A percentile compares a stretch with the other conserved stretches of the same genome.
These are phyloP conservation scores for Cryptosporidium tyzzeri DNA, from an alignment of 169 alveolate genomes.

Conservation along the genomic window DNA sequence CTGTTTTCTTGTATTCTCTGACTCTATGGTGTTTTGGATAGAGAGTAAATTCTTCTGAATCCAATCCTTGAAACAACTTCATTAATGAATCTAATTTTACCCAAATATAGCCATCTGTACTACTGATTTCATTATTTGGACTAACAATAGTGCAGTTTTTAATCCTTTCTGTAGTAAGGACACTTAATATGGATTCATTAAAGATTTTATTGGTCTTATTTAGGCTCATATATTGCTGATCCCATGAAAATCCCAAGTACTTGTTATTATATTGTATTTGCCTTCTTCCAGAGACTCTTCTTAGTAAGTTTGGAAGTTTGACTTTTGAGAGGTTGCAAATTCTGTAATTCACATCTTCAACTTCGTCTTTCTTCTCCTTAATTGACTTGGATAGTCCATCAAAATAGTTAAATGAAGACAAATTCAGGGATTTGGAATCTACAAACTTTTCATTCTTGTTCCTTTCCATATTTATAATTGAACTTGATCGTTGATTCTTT, in stretches of 20 bases:
- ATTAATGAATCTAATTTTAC: constrained; percentile 6
- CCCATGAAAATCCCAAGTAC: constrained; percentile 45
- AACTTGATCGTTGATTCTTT: not conserved
- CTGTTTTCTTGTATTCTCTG: not conserved
- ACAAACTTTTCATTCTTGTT: not conserved
- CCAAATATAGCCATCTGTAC: not conserved
- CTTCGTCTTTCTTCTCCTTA: not conserved
- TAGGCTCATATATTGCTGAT: constrained; percentile 46
- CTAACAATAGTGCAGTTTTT: constrained; percentile 8
- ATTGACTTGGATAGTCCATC: not conserved
- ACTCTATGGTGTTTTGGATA: constrained; percentile 9
- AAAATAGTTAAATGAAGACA: constrained; percentile 2
- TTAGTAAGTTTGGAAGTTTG: constrained; percentile 17
- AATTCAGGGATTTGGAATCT: not conserved
- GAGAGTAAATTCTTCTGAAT: constrained; percentile 32
- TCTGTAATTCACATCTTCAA: not conserved
- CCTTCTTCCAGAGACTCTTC: constrained; percentile 26
- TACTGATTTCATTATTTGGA: not conserved
- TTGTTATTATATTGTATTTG: constrained; percentile 15
- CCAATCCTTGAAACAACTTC: constrained; percentile 64
- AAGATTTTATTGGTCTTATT: constrained; percentile 32
- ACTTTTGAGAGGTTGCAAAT: constrained; percentile 2
- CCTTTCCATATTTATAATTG: not conserved
- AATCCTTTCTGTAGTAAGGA: constrained; percentile 59
- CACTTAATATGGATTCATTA: constrained; percentile 44